Evolutionary conservation across 2,329 filamentous ascomycete genomes (phyloP), one percentile per base, ranked within the genome.

Genomic region (Trichoderma sp.): DNA sequence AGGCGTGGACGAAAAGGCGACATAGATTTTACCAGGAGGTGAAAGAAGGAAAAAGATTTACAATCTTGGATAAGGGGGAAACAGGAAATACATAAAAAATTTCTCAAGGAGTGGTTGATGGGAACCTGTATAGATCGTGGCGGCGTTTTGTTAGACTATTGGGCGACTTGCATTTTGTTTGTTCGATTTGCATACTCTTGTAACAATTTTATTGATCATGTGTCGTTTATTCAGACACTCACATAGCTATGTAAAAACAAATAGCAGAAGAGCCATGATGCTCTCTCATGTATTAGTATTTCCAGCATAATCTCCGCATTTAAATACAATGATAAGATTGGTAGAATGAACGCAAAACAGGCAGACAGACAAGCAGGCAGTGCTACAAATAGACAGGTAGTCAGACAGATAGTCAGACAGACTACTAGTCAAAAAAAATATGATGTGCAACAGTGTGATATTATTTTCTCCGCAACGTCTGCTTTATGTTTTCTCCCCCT

Each of bases 1-100:
- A 72, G 84, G 81, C 63, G 71, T 78, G 55, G 75, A 78, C 43
- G 72, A 75, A 72, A 76, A 70, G 35, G 33, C 58, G 8, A 47
- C 29, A 68, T 61, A 68, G 57, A 49, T 29, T 29, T 43, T 10
- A 58, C 4, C 3, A 37, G 13, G 24, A 66, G 33, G 24, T 33
- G 49, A 5, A 16, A 47, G 40, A 19, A 10, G 1, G 24, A 11
- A 21, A 31, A 55, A 40, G n/a, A 43, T 8, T n/a, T 3, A 0
- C 29, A 29, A 29, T 33, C 61, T 33, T 33, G n/a, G 31, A 16
- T 21, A 31, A 8, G 31, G 4, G 8, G 43, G 11, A 27, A 33
- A 31, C 24, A n/a, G 40, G 31, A 24, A 47, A 40, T 21, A n/a
- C 8, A 55, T 57, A 37, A 55, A 24, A 59, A 59, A 19, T 31